Evolutionary conservation across 2,329 filamentous ascomycete genomes (phyloP), one percentile per base, ranked within the genome.

Genomic region (Talaromyces funiculosus): DNA sequence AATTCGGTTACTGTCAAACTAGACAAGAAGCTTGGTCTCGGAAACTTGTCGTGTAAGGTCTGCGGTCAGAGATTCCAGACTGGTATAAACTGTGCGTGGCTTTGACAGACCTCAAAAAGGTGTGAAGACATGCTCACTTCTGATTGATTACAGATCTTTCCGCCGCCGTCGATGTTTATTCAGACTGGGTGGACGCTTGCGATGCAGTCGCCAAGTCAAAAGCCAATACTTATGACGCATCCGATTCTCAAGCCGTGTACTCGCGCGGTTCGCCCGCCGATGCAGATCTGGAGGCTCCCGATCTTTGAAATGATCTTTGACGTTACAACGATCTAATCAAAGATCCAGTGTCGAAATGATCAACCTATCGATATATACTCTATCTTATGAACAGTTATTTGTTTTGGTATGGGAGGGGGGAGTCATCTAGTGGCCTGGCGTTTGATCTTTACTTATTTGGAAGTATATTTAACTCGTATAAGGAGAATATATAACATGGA

Each of bases 181-280:
- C 90, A 35, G 94, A 97, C 75, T 99, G 94, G 94, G 90, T 99
- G 64, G 94, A 99, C 77, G 94, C 94, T n/a, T 90, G 87, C 72
- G 88, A 90, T 71, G 81, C 84, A 5, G 87, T 90, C 54, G 86
- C 86, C 16, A 87, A 89, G 69, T 81, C 86, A 62, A 79, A 81
- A 20, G 81, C 78, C 42, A 71, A 69, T 56, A 70, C 70, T 53
- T 72, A 73, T 49, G 72, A 72, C 57, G 67, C 64, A 35, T 63
- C 43, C 56, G 67, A 66, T 61, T 37, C 49, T 8, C 49, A 60
- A 38, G 38, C 51, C 10, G 51, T 29, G 20, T 60, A 60, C 24
- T 60, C 47, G 35, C 60, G 53, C 40, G 42, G 59, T 42, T 49
- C 51, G n/a, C 51, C 53, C 37, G 54, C 38, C 10, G 60, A 61